Base-by-base conservation (phyloP, 2,329 filamentous ascomycete species). In the Erysiphe pisi region DNA sequence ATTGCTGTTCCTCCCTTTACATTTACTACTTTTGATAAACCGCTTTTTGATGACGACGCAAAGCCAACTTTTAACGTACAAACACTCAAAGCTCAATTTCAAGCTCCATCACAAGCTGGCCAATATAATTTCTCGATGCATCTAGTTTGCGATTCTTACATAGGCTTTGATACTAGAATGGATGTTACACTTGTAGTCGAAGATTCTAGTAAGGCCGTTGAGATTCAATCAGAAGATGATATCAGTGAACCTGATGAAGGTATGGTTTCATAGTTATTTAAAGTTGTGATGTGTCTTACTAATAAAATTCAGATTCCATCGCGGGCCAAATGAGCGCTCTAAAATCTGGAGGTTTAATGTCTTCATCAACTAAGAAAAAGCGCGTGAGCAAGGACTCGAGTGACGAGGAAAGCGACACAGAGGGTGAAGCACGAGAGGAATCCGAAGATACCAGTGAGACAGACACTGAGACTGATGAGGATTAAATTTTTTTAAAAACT, bases 181-280 rank as follows among this genome's bases (percentile, higher is more conserved):
- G 93, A 97, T 81, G 93, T 97, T 43, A 93, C 92, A 1, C 86
- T 99, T 76, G 88, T 91, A 43, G 93, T 99, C 12, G 93, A 97
- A 81, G 94, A 98, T 80, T 90, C 92, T 49, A 91, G 89, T 83
- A 95, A 94, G 84, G 94, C 93, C 7, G 90, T 88, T 28, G 88
- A 91, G 80, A 90, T 97, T 82, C 88, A 89, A 76, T 91, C 90
- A 73, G 93, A 97, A 80, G 95, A 97, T 81, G 95, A 99, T 78
- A 99, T 99, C 80, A 97, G 93, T 82, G 95, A 99, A 83, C 95
- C 96, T 52, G 95, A 98, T 79, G 95, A 99, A 86, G 95, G 95
- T 97, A 87, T 86, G 90, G 86, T 71, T 73, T 49, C 11, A 47
- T 22, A 49, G 14, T 47, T 43, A 43, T 20, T 4, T 70, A 43